Percentiles rank a stretch among this genome's conserved stretches.
Evolutionary conservation across 495 filamentous ascomycete species (phyloP).

Genomic region (Neohortaea acidophila): DNA sequence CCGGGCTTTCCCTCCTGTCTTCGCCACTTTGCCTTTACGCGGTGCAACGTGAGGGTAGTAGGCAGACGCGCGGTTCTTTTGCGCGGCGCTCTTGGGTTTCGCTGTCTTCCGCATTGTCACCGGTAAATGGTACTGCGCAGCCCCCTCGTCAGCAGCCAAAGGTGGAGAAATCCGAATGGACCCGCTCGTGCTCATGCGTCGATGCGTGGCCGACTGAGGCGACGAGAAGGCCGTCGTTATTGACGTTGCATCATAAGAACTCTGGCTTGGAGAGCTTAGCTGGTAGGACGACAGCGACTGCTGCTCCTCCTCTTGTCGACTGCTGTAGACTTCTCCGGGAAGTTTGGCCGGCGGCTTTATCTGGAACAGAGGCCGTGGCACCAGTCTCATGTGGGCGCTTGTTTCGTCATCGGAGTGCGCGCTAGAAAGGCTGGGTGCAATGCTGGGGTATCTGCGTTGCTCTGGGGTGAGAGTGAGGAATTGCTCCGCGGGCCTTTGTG

Average conservation of each 20-base stretch:
- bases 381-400: slow-evolving; percentile 13
- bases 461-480: not conserved
- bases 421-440: not conserved
- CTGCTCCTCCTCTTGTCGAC: not conserved
- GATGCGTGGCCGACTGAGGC: not conserved
- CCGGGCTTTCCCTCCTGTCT: slow-evolving; percentile 7
- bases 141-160: too few species aligned
- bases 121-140: too few species aligned
- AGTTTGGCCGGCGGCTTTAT: slow-evolving; percentile 2
- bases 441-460: not conserved
- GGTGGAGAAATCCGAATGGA: slow-evolving; percentile 17
- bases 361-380: slow-evolving; percentile 16
- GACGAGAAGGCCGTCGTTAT: not conserved
- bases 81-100: not conserved
- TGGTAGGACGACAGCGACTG: too few species aligned
- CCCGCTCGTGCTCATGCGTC: slow-evolving; percentile 14
- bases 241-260: not conserved
- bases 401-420: slow-evolving; percentile 5
- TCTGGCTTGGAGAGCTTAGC: too few species aligned
- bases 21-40: slow-evolving; percentile 5
- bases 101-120: not conserved
- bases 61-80: slow-evolving; percentile 7
- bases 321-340: not conserved
- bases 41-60: slow-evolving; percentile 13
- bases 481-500: too few species aligned